Evolutionary conservation across 1,139 yeast genomes (phyloP).

Genomic region (Zygosaccharomyces sapae): DNA sequence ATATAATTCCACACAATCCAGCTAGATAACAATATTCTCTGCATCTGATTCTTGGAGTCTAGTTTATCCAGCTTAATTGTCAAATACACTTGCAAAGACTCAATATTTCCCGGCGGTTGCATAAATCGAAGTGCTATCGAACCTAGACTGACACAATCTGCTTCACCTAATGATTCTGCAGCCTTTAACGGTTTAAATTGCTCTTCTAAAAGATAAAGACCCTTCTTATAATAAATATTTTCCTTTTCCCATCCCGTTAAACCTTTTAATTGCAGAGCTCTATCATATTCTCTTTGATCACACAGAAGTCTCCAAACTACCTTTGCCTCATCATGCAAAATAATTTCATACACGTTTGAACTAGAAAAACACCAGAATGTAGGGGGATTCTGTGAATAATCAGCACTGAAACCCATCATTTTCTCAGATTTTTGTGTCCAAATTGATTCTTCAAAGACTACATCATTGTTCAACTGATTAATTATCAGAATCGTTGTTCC

Average conservation of each 20-base stretch:
- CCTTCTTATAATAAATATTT: constrained; percentile 59
- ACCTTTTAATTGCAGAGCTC: constrained; percentile 53
- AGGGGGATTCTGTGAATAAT: constrained; percentile 41
- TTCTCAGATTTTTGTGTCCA: constrained; percentile 40
- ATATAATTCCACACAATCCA: constrained; percentile 76
- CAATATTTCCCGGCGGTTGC: constrained; percentile 39
- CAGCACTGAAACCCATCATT: constrained; percentile 58
- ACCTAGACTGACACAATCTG: constrained; percentile 57
- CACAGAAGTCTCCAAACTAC: constrained; percentile 76
- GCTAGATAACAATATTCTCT: constrained; percentile 60
- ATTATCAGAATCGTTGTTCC: constrained; percentile 43
- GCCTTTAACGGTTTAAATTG: constrained; percentile 44
- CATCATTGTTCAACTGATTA: constrained; percentile 48
- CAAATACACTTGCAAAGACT: constrained; percentile 57
- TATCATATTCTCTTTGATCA: constrained; percentile 57
- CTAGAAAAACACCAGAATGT: constrained; percentile 62
- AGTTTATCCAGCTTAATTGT: constrained; percentile 46
- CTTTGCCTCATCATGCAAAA: constrained; percentile 61
- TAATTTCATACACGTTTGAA: constrained; percentile 56
- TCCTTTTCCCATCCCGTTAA: constrained; percentile 46
- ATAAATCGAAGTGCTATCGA: constrained; percentile 62
- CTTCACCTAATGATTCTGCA: constrained; percentile 56
- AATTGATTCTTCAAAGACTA: constrained; percentile 42
- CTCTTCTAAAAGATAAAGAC: constrained; percentile 47
- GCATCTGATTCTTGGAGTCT: constrained; percentile 44